phyloP scores from a whole-genome alignment of 108 stramenopile genomes.

The Cyclostephanos invisitatus region DNA sequence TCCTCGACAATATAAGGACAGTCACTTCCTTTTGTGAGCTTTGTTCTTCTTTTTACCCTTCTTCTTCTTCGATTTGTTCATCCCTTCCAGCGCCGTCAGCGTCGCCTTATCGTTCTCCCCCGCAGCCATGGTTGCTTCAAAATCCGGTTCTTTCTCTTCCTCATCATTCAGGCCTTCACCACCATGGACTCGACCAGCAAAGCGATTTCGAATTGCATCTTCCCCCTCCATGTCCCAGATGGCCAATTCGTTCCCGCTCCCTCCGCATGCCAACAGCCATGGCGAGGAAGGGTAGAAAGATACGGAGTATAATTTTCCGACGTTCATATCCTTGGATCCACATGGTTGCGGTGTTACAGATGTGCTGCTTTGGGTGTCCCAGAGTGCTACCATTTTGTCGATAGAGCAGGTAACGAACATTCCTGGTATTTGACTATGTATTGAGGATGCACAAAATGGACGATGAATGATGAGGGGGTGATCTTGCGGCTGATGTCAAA shows the following conservation, averaged over 20 bases:
- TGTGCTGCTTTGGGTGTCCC: conserved; percentile 76
- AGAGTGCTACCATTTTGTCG: conserved; percentile 93
- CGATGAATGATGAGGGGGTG: conserved; percentile 5
- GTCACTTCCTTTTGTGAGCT: conserved; percentile 49
- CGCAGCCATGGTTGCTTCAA: conserved; percentile 76
- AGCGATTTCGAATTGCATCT: conserved; percentile 69
- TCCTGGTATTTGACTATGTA: conserved; percentile 72
- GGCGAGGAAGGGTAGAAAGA: conserved; percentile 85
- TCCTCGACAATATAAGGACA: neutral
- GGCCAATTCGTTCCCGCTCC: conserved; percentile 87
- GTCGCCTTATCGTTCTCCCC: conserved; percentile 31
- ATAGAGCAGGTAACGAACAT: conserved; percentile 88
- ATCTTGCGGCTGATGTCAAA: neutral
- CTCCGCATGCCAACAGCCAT: conserved; percentile 89
- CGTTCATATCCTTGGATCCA: conserved; percentile 85
- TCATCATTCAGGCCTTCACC: conserved; percentile 16
- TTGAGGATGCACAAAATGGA: conserved; percentile 6
- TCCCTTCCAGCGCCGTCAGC: conserved; percentile 42
- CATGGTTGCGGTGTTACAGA: conserved; percentile 59
- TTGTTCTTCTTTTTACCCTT: conserved; percentile 62
- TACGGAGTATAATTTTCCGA: conserved; percentile 87
- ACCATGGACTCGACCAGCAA: conserved; percentile 53
- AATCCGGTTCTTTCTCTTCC: conserved; percentile 41
- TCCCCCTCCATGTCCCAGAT: conserved; percentile 92
- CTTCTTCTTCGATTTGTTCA: conserved; percentile 74